These are phyloP conservation scores for Ceratocystiopsis sp. DNA, from an alignment of 2,329 filamentous ascomycete genomes.

Conservation along the genomic window DNA sequence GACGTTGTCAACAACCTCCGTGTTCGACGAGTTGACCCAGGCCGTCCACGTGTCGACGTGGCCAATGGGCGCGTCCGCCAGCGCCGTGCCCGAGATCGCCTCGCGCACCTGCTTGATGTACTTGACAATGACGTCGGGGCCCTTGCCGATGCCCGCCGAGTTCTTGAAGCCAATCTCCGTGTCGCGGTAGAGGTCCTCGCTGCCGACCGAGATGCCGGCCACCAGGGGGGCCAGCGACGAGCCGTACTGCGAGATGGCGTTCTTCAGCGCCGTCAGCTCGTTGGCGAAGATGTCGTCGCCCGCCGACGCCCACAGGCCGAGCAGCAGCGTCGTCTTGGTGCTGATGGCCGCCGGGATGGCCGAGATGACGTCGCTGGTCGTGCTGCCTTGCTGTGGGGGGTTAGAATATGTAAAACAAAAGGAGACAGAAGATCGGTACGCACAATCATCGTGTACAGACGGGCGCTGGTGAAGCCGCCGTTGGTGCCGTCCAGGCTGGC, in stretches of 20 bases:
- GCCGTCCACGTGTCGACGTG: slow-evolving; percentile 85
- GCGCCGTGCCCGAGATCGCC: slow-evolving; percentile 43
- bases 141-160: slow-evolving; percentile 40
- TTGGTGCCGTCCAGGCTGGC: slow-evolving; percentile 44
- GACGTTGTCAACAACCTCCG: slow-evolving; percentile 45
- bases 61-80: slow-evolving; percentile 44
- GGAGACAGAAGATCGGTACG: neutral
- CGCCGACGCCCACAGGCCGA: slow-evolving; percentile 70
- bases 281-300: slow-evolving; percentile 46
- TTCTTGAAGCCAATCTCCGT: slow-evolving; percentile 52
- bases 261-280: slow-evolving; percentile 55
- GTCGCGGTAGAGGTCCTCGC: slow-evolving; percentile 71
- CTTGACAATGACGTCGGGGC: slow-evolving; percentile 41
- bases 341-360: slow-evolving; percentile 72
- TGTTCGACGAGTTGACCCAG: slow-evolving; percentile 58
- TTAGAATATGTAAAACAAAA: slow-evolving; percentile 21
- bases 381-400: slow-evolving; percentile 35
- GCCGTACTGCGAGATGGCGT: slow-evolving; percentile 54
- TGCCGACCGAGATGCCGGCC: slow-evolving; percentile 71
- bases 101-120: slow-evolving; percentile 56
- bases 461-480: slow-evolving; percentile 46
- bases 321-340: slow-evolving; percentile 60
- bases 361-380: slow-evolving; percentile 44
- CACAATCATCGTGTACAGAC: slow-evolving; percentile 55
- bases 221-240: slow-evolving; percentile 46